Base-by-base conservation (phyloP, 306 rosid genomes). In the Nissolia schottii region DNA sequence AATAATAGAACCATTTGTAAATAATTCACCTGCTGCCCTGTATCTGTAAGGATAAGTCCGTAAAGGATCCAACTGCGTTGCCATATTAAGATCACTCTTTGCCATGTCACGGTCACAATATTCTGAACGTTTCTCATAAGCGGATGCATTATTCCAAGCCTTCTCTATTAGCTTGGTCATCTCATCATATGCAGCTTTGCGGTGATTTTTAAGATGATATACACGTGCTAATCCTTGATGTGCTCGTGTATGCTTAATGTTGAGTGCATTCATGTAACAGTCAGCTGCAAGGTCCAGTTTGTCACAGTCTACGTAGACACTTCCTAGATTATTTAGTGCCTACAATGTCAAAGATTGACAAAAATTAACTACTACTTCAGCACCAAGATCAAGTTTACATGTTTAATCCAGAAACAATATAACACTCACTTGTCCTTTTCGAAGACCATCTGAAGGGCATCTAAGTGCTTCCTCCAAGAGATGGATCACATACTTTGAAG, bases 101-200 rank as follows among this genome's bases (percentile, higher is more conserved):
- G 98, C 98, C 98, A 89, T 92, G 81, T 92, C 94, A 61, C 98
- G 92, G 53, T 90, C 96, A 83, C 98, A 87, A 73, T 92, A 92
- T 80, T 92, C 98, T 34, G 98, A 89, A 34, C 98, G 96, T 79
- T 92, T 92, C 76, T 92, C 98, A 66, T 80, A 92, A 75, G 98
- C 98, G 7, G 98, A 92, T 68, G 98, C 94, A 71, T 88, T 92
- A 75, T 79, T 86, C 25, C 84, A 59, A 3, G 98, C 98, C 78
- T 88, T 92, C 80, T 89, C 98, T 73, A 92, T 90, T 71, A 92
- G 87, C 69, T 90, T 89, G 23, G 98, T 89, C 98, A 92, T 92
- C 84, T 92, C 98, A 82, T 90, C 98, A 72, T 92, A 90, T 18
- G 98, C 98, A 83, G 86, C 85, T 84, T 89, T 89, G 53, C 95